phyloP scores from a whole-genome alignment of 2,329 filamentous ascomycete genomes.

The Sphaerostilbella broomeana region DNA sequence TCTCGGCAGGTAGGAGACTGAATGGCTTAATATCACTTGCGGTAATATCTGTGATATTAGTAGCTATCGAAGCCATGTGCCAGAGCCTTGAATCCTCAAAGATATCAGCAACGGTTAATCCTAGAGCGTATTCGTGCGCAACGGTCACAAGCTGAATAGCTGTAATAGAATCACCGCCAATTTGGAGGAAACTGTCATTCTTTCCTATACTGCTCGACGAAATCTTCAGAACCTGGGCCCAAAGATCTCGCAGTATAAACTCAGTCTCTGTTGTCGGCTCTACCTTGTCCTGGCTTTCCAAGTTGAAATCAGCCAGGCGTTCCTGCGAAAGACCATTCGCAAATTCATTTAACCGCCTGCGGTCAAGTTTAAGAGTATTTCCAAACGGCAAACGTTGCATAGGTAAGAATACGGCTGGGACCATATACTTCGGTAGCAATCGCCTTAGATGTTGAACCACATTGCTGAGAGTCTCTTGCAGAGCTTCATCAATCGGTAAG shows the following conservation, averaged over 20 bases:
- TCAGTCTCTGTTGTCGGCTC: not conserved
- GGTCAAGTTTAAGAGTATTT: slow-evolving; percentile 15
- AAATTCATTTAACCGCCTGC: not conserved
- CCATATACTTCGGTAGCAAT: slow-evolving; percentile 16
- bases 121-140: slow-evolving; percentile 3
- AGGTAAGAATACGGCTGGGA: slow-evolving; percentile 16
- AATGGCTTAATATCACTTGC: too few relatives aligned
- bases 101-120: slow-evolving; percentile 8
- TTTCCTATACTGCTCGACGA: slow-evolving; percentile 8
- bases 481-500: slow-evolving; percentile 4
- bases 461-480: slow-evolving; percentile 15
- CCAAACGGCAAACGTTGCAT: slow-evolving; percentile 14
- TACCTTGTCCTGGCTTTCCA: not conserved
- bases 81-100: slow-evolving; percentile 10
- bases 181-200: slow-evolving; percentile 13
- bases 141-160: slow-evolving; percentile 10
- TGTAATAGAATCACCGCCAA: slow-evolving; percentile 32
- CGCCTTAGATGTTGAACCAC: slow-evolving; percentile 7
- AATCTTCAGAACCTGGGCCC: slow-evolving; percentile 13
- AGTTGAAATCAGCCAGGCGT: slow-evolving; percentile 1
- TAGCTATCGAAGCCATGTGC: not conserved
- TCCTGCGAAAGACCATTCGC: not conserved
- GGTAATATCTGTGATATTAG: too few relatives aligned
- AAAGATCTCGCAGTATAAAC: slow-evolving; percentile 10
- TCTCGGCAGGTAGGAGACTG: too few relatives aligned